These are phyloP conservation scores for Colletotrichum sp. DNA, from an alignment of 2,329 filamentous ascomycete genomes.

Conservation along the genomic window DNA sequence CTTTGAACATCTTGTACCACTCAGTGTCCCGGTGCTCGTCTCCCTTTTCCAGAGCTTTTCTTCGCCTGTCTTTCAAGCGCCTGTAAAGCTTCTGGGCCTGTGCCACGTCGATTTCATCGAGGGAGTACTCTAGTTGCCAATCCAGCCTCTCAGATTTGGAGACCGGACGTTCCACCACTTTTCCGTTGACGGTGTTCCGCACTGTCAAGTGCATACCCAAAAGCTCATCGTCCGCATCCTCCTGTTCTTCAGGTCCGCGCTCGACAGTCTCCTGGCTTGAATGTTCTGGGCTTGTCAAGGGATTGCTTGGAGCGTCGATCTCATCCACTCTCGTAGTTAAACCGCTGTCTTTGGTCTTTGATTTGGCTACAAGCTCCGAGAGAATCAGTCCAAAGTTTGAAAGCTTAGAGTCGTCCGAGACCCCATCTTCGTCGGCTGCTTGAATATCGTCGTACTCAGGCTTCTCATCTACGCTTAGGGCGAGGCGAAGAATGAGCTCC, in stretches of 20 bases:
- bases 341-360: background rate
- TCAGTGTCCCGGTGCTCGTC: slow-evolving; percentile 44
- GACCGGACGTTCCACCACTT: slow-evolving; percentile 65
- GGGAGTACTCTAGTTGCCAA: slow-evolving; percentile 82
- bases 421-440: slow-evolving; percentile 28
- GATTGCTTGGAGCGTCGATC: background rate
- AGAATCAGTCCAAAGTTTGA: slow-evolving; percentile 58
- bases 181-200: slow-evolving; percentile 74
- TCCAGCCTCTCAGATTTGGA: slow-evolving; percentile 43
- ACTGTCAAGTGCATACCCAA: slow-evolving; percentile 76
- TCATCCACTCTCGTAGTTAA: background rate
- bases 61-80: slow-evolving; percentile 61
- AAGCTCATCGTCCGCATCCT: slow-evolving; percentile 43
- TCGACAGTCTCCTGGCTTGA: background rate
- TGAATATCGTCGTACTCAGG: slow-evolving; percentile 22
- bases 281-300: background rate
- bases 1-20: slow-evolving; percentile 53
- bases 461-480: slow-evolving; percentile 47
- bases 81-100: slow-evolving; percentile 59
- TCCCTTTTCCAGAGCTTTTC: slow-evolving; percentile 44
- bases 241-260: background rate
- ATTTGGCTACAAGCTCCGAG: slow-evolving; percentile 47
- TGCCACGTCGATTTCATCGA: slow-evolving; percentile 63
- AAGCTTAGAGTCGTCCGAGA: slow-evolving; percentile 42
- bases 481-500: slow-evolving; percentile 58